These are phyloP conservation scores for Magnolia kwangsiensis DNA, from an alignment of 164 flowering plant species.

Conservation along the genomic window DNA sequence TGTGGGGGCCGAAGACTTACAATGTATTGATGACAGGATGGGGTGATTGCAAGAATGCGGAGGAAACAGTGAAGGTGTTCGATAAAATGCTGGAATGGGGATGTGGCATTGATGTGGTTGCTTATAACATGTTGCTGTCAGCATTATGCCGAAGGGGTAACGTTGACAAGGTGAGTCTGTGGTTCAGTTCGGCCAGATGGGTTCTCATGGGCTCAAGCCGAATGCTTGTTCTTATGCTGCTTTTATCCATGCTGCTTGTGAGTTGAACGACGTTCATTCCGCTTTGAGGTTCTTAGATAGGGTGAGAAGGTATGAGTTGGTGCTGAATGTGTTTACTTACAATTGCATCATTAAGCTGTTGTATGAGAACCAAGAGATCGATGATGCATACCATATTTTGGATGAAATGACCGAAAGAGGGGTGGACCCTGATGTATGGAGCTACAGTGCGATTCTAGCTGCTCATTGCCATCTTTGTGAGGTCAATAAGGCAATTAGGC, in stretches of 20 bases:
- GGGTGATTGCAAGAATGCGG: slow-evolving; percentile 50
- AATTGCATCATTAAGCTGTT: slow-evolving; percentile 62
- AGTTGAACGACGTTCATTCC: slow-evolving; percentile 56
- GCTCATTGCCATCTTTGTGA: slow-evolving; percentile 70
- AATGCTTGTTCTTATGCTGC: slow-evolving; percentile 67
- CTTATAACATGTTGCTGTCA: slow-evolving; percentile 59
- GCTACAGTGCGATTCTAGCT: slow-evolving; percentile 70
- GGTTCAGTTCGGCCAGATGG: slow-evolving; percentile 57
- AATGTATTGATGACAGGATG: slow-evolving; percentile 74
- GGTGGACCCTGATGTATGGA: slow-evolving; percentile 64
- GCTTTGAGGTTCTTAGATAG: slow-evolving; percentile 64
- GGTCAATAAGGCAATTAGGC: slow-evolving; percentile 60
- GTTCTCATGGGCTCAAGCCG: slow-evolving; percentile 42
- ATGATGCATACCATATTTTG: slow-evolving; percentile 67
- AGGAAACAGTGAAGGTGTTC: slow-evolving; percentile 52
- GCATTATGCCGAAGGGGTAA: slow-evolving; percentile 64
- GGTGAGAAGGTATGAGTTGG: slow-evolving; percentile 60
- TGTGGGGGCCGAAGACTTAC: slow-evolving; percentile 46
- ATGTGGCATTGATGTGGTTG: slow-evolving; percentile 47
- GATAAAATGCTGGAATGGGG: slow-evolving; percentile 72
- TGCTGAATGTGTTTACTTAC: slow-evolving; percentile 68
- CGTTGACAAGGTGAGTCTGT: slow-evolving; percentile 53
- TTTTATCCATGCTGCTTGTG: slow-evolving; percentile 66
- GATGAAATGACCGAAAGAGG: slow-evolving; percentile 70
- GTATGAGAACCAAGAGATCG: slow-evolving; percentile 48